Base-by-base conservation (phyloP, 768 basidiomycete genomes). In the Galerina sulciceps region DNA sequence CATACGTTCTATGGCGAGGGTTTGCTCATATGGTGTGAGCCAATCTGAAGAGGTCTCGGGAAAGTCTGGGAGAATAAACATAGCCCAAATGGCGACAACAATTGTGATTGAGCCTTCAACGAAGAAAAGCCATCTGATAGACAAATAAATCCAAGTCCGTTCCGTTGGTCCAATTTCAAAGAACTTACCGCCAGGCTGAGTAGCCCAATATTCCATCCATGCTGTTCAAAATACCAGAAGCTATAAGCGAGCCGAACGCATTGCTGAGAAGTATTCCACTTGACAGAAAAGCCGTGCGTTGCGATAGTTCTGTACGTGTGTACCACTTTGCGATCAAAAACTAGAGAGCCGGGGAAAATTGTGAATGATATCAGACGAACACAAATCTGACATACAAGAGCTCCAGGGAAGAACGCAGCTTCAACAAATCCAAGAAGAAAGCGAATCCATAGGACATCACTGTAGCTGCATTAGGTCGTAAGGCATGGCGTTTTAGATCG, bases 221-320 rank as follows among this genome's bases (percentile, higher is more conserved):
- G 10, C 79, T 78, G 59, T 82, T 80, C 43, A 96, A 79, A 52
- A 95, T 90, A 0, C 84, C 91, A 26, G 90, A 90, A 6, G 93
- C 92, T 54, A 95, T 83, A 14, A 96, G 77, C 1, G 90, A 80
- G 1, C 93, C 93, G 66, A 95, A 94, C 0, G 91, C 93, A 72
- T 94, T 96, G 57, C 87, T 89, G 59, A 94, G 86, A 20, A 95
- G 79, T 66, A 83, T 88, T 6, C 93, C 93, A 63, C 88, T 90
- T 38, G 81, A 85, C 17, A 94, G 78, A 41, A 90, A 71, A 4
- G 90, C 90, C 10, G 85, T 90, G 51, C 91, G 81, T 47, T 87
- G 75, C 14, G 90, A 92, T 34, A 94, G 76, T 71, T 95, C 93
- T 41, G 80, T 79, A 20, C 81, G 83, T 54, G 80, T 92, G 75